Conservation (phyloP, 2,329 filamentous ascomycete genomes). For the Pyrenochaeta sp. region DNA sequence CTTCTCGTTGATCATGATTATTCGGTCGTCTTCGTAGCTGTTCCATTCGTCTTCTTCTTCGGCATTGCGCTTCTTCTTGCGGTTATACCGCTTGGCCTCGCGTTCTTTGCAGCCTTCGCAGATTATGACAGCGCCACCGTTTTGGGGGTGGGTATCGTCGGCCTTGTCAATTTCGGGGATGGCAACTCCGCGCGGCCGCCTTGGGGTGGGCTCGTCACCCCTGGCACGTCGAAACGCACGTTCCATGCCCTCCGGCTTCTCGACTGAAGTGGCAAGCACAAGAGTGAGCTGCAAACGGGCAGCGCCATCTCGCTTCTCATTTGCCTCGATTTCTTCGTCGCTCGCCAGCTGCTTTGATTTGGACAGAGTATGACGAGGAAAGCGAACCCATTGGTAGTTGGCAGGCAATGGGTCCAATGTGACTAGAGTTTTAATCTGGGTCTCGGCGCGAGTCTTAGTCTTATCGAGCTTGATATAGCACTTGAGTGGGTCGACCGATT, state of each 20-base stretch:
- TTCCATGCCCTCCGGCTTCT: constrained; percentile 69
- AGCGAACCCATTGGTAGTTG: constrained; percentile 79
- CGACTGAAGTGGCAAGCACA: constrained; percentile 92
- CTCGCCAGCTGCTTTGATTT: constrained; percentile 91
- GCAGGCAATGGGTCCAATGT: constrained; percentile 77
- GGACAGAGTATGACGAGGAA: constrained; percentile 89
- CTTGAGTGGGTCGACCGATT: constrained; percentile 26
- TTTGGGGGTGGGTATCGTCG: constrained; percentile 75
- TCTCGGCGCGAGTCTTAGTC: constrained; percentile 89
- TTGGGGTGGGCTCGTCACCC: constrained; percentile 49
- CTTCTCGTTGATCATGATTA: constrained; percentile 51
- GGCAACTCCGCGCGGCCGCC: constrained; percentile 46
- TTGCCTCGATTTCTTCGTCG: constrained; percentile 72
- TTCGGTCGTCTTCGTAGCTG: constrained; percentile 56
- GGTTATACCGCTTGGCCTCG: constrained; percentile 86
- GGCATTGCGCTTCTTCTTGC: constrained; percentile 88
- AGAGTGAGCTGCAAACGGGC: constrained; percentile 52
- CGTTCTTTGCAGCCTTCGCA: constrained; percentile 90
- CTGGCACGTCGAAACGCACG: constrained; percentile 72
- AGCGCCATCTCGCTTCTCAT: constrained; percentile 68
- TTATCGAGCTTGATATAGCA: constrained; percentile 38
- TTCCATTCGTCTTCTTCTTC: constrained; percentile 88
- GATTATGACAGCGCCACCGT: constrained; percentile 93
- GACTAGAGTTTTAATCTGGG: constrained; percentile 89
- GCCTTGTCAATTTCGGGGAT: constrained; percentile 59